Conservation (phyloP, 108 stramenopile genomes). For the Ochromonas danica region DNA sequence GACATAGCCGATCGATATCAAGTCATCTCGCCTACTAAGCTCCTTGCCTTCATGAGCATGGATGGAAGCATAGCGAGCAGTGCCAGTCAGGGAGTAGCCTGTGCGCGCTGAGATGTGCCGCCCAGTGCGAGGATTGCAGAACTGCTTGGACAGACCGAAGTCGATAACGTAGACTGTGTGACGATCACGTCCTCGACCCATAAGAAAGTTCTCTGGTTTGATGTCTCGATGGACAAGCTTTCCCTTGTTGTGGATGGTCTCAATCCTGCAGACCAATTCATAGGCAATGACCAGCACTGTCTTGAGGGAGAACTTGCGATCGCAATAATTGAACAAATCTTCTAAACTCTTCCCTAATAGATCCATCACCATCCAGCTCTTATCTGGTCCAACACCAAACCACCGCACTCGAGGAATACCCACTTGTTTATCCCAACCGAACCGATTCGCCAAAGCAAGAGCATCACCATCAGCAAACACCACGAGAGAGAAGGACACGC, state of each 20-base stretch:
- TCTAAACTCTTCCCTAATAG: conserved; percentile 12
- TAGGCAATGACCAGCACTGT: conserved; percentile 20
- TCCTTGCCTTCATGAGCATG: conserved; percentile 8
- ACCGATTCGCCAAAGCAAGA: background rate
- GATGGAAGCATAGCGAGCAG: background rate
- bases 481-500: background rate
- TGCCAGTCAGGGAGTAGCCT: conserved; percentile 22
- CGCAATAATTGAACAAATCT: conserved; percentile 34
- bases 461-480: background rate
- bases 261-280: conserved; percentile 19
- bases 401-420: conserved; percentile 25
- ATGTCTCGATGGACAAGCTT: conserved; percentile 42
- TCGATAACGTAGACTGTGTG: conserved; percentile 31
- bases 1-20: conserved; percentile 22
- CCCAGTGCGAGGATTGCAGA: background rate
- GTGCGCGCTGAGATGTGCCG: background rate
- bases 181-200: conserved; percentile 21
- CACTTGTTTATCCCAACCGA: background rate
- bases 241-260: background rate
- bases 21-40: conserved; percentile 2
- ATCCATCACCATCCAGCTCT: conserved; percentile 11
- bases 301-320: conserved; percentile 5
- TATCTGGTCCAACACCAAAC: conserved; percentile 7
- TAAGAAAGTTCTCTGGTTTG: conserved; percentile 42
- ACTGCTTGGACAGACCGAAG: conserved; percentile 27